Base-by-base conservation (phyloP, 345 rosid genomes). In the Toxicodendron radicans region DNA sequence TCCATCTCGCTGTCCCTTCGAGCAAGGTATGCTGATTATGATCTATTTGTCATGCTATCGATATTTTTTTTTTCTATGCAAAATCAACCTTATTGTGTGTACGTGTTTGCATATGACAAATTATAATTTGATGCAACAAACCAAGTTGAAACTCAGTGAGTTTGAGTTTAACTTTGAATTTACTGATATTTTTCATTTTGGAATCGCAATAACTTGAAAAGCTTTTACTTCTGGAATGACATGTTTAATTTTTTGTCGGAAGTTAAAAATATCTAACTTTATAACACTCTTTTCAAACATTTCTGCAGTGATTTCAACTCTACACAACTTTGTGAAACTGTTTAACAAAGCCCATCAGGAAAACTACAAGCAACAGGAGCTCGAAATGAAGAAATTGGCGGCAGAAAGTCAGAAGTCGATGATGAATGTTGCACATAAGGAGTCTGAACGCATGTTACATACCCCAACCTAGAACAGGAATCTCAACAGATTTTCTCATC, bases 1-100 rank as follows among this genome's bases (percentile, higher is more conserved):
- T 85, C 99, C 99, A 48, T 90, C 94, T 48, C 90, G 92, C 33
- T 95, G 93, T 60, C 89, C 96, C 64, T 92, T 92, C 48, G 98
- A 95, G 79, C 98, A 95, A 90, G 99, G 97, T 95, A 72, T 45
- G 65, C 64, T 52, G 35, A 1, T 35, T 4, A 49, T 17, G 48
- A 53, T 71, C 52, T 10, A 38, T 67, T 52, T 64, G 45, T 54
- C 17, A 49, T 49, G 3, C 54, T 6, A 3, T 14, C 6, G 17
- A 51, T 51, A 14, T 51, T 51, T 51, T 51, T 16, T 13, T n/a
- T 51, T 51, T 48, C 13, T 51, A 13, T 51, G 54, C 54, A 51
- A 16, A 51, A 2, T 51, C 18, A 51, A 51, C n/a, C 54, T 3
- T 51, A 51, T 51, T 46, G 51, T 46, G 51, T 46, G 51, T 46